Percentiles rank a stretch among this genome's conserved stretches.
Conservation (phyloP, 1,284 basidiomycete genomes). For the Xerocomus alliaceus region DNA sequence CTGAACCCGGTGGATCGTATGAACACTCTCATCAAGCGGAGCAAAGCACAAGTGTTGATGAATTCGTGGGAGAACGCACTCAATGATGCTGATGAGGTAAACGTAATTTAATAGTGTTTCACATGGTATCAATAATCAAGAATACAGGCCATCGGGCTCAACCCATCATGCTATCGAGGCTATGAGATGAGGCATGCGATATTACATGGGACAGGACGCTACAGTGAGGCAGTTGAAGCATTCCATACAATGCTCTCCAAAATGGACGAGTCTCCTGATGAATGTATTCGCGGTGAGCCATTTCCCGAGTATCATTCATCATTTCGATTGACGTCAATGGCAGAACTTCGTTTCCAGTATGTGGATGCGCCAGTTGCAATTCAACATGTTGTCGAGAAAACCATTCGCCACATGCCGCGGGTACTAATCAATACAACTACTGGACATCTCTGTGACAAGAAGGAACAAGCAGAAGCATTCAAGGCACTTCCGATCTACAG, state of each 20-base stretch:
- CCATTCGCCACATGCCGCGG: neutral
- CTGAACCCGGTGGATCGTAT: neutral
- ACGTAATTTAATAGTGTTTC: too few species aligned
- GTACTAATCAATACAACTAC: neutral
- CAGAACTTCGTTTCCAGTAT: neutral
- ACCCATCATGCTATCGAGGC: neutral
- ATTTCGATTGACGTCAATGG: neutral
- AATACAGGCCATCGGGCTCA: too few species aligned
- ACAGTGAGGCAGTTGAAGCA: too few species aligned
- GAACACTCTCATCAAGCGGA: neutral
- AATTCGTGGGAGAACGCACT: neutral
- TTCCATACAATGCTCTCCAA: too few species aligned
- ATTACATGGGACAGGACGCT: too few species aligned
- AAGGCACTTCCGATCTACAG: neutral
- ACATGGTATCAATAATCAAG: too few species aligned
- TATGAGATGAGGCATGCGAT: too few species aligned
- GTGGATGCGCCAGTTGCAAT: neutral
- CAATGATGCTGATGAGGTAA: conserved; percentile 4
- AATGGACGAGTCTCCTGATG: neutral
- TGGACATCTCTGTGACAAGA: neutral
- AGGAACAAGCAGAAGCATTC: neutral
- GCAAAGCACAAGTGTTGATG: neutral
- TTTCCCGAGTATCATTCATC: neutral
- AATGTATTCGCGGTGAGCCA: neutral
- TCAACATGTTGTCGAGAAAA: neutral